Conservation (phyloP, 352 stramenopile genomes). For the Phytophthora pinifolia region DNA sequence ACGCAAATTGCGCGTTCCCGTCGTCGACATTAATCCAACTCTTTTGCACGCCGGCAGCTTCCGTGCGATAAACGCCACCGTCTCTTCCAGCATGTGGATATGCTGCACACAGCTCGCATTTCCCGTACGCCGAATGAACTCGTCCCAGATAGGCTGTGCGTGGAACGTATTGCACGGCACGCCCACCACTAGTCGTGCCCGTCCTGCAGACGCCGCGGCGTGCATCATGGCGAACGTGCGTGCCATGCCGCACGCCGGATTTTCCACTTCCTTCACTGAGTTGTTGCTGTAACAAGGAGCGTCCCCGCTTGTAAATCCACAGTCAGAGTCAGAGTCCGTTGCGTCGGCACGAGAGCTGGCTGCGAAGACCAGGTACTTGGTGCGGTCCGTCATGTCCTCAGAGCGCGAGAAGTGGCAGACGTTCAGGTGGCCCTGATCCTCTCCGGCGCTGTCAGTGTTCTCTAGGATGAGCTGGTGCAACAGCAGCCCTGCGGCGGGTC, state of each 20-base stretch:
- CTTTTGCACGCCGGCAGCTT: conserved; percentile 44
- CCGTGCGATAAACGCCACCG: conserved; percentile 52
- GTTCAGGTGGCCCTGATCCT: conserved; percentile 66
- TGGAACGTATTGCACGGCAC: conserved; percentile 83
- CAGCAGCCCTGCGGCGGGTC: conserved; percentile 64
- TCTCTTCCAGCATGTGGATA: conserved; percentile 79
- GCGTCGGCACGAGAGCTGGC: conserved; percentile 9
- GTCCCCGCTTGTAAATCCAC: conserved; percentile 1
- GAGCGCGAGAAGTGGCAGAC: conserved; percentile 76
- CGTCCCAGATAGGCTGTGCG: conserved; percentile 66
- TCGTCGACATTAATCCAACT: conserved; percentile 71
- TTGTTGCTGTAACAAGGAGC: not conserved
- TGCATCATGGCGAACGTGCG: conserved; percentile 76
- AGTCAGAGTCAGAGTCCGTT: conserved; percentile 25
- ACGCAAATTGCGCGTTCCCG: conserved; percentile 55
- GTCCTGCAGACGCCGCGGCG: conserved; percentile 33
- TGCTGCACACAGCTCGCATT: conserved; percentile 24
- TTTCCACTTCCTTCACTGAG: conserved; percentile 40
- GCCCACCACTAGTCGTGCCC: conserved; percentile 50
- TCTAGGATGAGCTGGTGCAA: conserved; percentile 75
- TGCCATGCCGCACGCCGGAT: conserved; percentile 71
- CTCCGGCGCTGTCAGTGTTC: conserved; percentile 61
- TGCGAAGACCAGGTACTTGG: conserved; percentile 50
- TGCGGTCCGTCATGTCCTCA: conserved; percentile 75
- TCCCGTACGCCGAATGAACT: conserved; percentile 55